Base-by-base conservation (phyloP, 805 yeast genomes). In the Candida broadrunensis region DNA sequence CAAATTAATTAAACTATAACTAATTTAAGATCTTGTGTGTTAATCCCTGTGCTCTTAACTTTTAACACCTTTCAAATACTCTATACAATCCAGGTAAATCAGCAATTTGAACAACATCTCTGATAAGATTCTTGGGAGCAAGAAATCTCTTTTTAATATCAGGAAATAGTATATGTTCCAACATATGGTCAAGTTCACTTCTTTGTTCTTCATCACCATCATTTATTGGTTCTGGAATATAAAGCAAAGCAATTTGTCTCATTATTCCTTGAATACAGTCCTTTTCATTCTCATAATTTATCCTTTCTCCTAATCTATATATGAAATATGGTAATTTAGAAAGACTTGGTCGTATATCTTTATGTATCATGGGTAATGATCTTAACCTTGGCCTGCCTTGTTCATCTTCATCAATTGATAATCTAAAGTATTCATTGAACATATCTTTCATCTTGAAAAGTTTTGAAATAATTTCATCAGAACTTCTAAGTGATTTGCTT, bases 21-120 rank as follows among this genome's bases (percentile, higher is more conserved):
- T n/a, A n/a, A n/a, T n/a, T n/a, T n/a, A n/a, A n/a, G n/a, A n/a
- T n/a, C n/a, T n/a, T n/a, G n/a, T n/a, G n/a, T n/a, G n/a, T n/a
- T n/a, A n/a, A n/a, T n/a, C n/a, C n/a, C n/a, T n/a, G n/a, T n/a
- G n/a, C n/a, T n/a, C n/a, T n/a, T n/a, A n/a, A n/a, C n/a, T n/a
- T n/a, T 60, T 52, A 86, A 54, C 99, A 93, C 57, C 99, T 73
- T 65, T 93, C 99, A 68, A 93, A 93, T 4, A 95, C 95, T 52
- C 74, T 78, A 61, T 93, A 93, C 42, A 93, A 67, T 0, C 96
- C 96, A 2, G 98, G 98, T 23, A 93, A 61, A 56, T 83, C 89
- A 0, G 99, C 97, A 29, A 93, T 79, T 58, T 91, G 96, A 4
- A 87, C 75, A 3, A 89, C 79, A 41, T 79, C 82, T 12, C 68